Evolutionary conservation across 768 basidiomycete genomes (phyloP).

Genomic region (Saitozyma podzolica): DNA sequence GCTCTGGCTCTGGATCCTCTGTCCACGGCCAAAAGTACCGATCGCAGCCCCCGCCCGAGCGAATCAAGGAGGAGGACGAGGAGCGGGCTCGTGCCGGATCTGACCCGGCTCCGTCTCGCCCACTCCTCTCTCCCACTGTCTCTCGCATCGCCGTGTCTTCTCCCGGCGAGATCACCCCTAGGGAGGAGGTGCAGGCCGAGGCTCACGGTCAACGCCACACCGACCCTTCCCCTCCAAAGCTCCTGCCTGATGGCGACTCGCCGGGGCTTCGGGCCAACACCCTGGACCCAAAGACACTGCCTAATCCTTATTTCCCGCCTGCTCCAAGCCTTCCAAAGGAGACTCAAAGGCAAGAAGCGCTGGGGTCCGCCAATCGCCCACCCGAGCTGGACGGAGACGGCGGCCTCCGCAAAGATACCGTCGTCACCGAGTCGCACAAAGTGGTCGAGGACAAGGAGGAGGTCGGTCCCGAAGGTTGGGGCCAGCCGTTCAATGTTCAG

Average conservation of each 20-base stretch:
- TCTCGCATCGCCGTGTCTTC: slow-evolving; percentile 25
- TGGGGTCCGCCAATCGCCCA: neutral
- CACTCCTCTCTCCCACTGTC: slow-evolving; percentile 34
- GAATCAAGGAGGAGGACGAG: slow-evolving; percentile 27
- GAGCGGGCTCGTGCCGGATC: slow-evolving; percentile 8
- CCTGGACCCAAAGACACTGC: no score
- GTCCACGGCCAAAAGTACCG: no score
- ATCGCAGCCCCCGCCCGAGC: neutral
- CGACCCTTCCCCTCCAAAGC: slow-evolving; percentile 19
- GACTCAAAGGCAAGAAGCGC: neutral
- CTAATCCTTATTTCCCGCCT: no score
- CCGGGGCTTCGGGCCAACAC: no score
- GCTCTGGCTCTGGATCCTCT: neutral
- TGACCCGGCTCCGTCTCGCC: slow-evolving; percentile 12
- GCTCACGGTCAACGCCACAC: slow-evolving; percentile 10
- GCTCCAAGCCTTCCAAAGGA: neutral
- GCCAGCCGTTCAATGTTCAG: slow-evolving; percentile 74
- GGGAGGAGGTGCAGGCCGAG: slow-evolving; percentile 16
- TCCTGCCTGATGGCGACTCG: neutral
- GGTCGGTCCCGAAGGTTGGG: slow-evolving; percentile 60
- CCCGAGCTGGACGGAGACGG: slow-evolving; percentile 33
- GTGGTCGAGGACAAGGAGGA: slow-evolving; percentile 19
- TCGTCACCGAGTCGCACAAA: slow-evolving; percentile 30
- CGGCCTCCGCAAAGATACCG: slow-evolving; percentile 49
- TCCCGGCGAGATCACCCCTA: slow-evolving; percentile 32